A percentile compares a stretch with the other conserved stretches of the same genome.
Conservation (phyloP, 106 monocot species). For the Allium cepa region DNA sequence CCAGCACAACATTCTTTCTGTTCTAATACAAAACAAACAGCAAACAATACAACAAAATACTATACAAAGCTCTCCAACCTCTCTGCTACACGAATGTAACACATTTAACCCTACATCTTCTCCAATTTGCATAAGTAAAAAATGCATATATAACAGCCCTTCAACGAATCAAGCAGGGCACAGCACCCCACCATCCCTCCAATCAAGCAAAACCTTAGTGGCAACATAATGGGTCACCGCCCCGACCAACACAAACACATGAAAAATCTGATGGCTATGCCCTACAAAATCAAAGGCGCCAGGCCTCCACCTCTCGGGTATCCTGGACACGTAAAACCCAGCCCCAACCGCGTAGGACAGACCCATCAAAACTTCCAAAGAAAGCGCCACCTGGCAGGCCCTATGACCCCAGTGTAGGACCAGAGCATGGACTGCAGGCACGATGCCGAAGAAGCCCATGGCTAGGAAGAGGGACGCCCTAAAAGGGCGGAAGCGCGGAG, state of each 20-base stretch:
- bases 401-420: constrained; percentile 49
- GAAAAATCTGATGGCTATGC: constrained; percentile 96
- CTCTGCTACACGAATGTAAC: neutral
- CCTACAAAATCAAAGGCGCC: constrained; percentile 73
- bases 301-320: constrained; percentile 85
- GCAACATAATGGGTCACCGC: constrained; percentile 75
- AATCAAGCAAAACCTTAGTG: constrained; percentile 41
- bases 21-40: too few species aligned
- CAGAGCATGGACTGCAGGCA: constrained; percentile 69
- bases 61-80: too few species aligned
- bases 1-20: too few species aligned
- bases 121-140: neutral
- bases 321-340: constrained; percentile 49
- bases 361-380: constrained; percentile 60
- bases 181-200: constrained; percentile 25
- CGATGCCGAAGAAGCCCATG: constrained; percentile 80
- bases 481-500: constrained; percentile 61
- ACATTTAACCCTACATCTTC: neutral
- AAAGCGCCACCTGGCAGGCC: constrained; percentile 46
- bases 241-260: constrained; percentile 70
- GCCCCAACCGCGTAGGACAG: constrained; percentile 59
- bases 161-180: neutral
- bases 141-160: neutral
- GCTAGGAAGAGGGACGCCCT: constrained; percentile 58
- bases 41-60: too few species aligned